Conservation (phyloP, 140 eudicot species). For the Oenanthe javanica region DNA sequence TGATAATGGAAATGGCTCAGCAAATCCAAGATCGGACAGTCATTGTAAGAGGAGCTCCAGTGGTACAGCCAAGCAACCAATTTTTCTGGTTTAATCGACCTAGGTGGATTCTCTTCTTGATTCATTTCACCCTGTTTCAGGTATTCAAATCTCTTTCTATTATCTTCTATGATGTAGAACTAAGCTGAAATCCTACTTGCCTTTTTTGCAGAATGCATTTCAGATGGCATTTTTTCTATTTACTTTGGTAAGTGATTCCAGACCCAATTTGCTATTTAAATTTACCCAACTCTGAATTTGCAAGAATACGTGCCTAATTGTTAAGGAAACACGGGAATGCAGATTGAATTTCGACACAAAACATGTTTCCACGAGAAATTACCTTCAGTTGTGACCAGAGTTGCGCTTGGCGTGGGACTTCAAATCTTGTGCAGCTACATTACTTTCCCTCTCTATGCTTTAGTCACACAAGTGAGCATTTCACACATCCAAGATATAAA, state of each 20-base stretch:
- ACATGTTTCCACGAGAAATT: slow-evolving; percentile 32
- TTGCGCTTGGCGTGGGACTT: slow-evolving; percentile 26
- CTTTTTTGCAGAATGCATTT: slow-evolving; percentile 55
- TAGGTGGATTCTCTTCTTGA: slow-evolving; percentile 58
- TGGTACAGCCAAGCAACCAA: slow-evolving; percentile 59
- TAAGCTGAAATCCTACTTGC: background rate
- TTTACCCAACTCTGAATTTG: background rate
- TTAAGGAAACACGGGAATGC: background rate
- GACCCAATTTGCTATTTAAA: background rate
- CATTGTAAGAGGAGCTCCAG: slow-evolving; percentile 72
- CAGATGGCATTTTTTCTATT: slow-evolving; percentile 84
- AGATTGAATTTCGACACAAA: slow-evolving; percentile 32
- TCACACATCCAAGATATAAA: background rate
- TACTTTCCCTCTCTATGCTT: slow-evolving; percentile 58
- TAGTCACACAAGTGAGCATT: slow-evolving; percentile 42
- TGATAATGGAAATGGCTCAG: slow-evolving; percentile 80
- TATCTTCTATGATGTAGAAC: background rate
- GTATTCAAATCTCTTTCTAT: slow-evolving; percentile 18
- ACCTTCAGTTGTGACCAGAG: slow-evolving; percentile 17
- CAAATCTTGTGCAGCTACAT: slow-evolving; percentile 50
- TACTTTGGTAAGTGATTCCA: slow-evolving; percentile 50
- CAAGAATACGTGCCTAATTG: background rate
- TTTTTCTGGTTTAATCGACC: slow-evolving; percentile 85
- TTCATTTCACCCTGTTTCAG: slow-evolving; percentile 73
- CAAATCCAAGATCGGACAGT: slow-evolving; percentile 57